Base-by-base conservation (phyloP, 2,329 filamentous ascomycete genomes). In the Alternaria atra region DNA sequence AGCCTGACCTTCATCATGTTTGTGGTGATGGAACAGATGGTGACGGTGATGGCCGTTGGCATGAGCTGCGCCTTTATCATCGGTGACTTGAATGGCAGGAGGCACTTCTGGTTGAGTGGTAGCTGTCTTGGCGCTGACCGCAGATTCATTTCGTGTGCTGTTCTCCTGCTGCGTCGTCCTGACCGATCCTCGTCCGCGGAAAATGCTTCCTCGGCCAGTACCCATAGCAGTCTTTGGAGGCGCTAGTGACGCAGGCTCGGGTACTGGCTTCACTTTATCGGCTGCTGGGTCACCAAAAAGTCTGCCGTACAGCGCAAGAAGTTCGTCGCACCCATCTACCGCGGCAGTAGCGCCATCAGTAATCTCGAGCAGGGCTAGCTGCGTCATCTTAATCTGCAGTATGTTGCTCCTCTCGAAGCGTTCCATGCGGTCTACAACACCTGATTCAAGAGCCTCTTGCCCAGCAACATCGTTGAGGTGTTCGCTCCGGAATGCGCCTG, bases 301-400 rank as follows among this genome's bases (percentile, higher is more conserved):
- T 63, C 91, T 86, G 3, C 89, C 87, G 74, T 95, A 99, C 1
- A 98, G 83, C 15, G 88, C 88, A 20, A 99, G 82, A 39, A 99
- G 84, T 77, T 97, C 93, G 66, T 92, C 89, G 74, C 91, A 94
- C 61, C 91, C 90, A 74, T 97, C 97, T 52, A 98, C 92, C 17
- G 95, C 94, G 58, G 90, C 87, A 59, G 92, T 90, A 0, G 93
- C 89, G 1, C 93, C 93, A 74, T 97, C 93, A 4, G 92, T 82
- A 15, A 95, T 82, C 78, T 98, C 94, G 4, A 95, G 80, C 20
- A 99, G 85, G 4, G 91, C 86, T 61, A 99, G 83, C 73, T 98
- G 94, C 10, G 94, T 97, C 87, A 98, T 97, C 78, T 97, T 97
- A 63, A 97, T 89, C 77, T 98, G 92, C n/a, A 99, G 80, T 42